Evolutionary conservation across 2,329 filamentous ascomycete species (phyloP).

Genomic region (Torrubiellomyces zombiae): DNA sequence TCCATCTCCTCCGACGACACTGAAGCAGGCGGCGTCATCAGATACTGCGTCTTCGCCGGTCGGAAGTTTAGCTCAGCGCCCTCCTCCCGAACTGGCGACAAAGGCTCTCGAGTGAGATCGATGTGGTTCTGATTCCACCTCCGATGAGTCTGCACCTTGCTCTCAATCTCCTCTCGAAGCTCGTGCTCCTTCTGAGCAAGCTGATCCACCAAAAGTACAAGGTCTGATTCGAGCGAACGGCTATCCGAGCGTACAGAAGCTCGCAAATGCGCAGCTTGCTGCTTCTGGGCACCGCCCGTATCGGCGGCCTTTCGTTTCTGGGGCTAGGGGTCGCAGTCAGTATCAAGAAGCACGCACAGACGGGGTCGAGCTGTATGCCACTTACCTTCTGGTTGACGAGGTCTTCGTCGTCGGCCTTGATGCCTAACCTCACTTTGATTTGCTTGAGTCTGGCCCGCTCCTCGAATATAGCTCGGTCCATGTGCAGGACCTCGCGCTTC

Average conservation of each 20-base stretch:
- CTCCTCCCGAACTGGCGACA: conserved; percentile 60
- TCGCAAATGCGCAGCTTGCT: conserved; percentile 48
- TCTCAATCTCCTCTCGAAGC: conserved; percentile 67
- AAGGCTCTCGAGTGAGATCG: conserved; percentile 71
- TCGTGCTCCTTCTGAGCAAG: conserved; percentile 68
- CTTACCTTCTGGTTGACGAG: conserved; percentile 84
- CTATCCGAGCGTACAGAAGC: conserved; percentile 54
- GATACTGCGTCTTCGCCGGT: conserved; percentile 53
- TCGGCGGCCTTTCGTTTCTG: conserved; percentile 55
- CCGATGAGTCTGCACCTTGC: conserved; percentile 73
- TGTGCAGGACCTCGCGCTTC: conserved; percentile 59
- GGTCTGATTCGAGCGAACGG: conserved; percentile 59
- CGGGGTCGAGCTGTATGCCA: conserved; percentile 15
- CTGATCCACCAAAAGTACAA: conserved; percentile 60
- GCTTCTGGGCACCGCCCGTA: conserved; percentile 40
- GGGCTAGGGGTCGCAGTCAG: conserved; percentile 32
- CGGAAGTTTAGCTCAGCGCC: conserved; percentile 48
- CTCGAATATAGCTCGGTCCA: conserved; percentile 67
- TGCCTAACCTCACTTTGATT: conserved; percentile 71
- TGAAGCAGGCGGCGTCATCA: conserved; percentile 47
- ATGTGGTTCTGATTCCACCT: conserved; percentile 85
- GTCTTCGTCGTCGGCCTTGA: conserved; percentile 88
- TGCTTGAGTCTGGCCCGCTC: conserved; percentile 70
- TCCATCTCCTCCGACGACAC: conserved; percentile 40
- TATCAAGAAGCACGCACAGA: conserved; percentile 12